Conservation (phyloP, 2,329 filamentous ascomycete species). For the Canariomyces notabilis region DNA sequence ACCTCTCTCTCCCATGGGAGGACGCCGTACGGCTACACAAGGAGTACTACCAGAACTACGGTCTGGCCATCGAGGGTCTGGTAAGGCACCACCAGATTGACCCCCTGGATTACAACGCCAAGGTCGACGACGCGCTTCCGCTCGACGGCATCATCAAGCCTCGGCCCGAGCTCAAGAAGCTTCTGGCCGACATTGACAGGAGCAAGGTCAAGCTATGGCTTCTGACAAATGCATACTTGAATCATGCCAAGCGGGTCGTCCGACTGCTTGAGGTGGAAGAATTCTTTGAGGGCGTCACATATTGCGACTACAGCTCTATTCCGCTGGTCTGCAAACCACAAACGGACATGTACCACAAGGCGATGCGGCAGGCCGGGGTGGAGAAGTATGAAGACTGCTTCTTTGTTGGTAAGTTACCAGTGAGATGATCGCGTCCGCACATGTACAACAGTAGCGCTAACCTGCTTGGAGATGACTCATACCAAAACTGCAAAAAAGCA, state of each 20-base stretch:
- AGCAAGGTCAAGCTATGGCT: constrained; percentile 86
- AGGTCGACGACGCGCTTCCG: constrained; percentile 92
- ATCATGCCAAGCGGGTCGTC: constrained; percentile 77
- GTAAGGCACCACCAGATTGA: constrained; percentile 94
- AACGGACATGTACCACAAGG: constrained; percentile 77
- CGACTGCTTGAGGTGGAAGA: constrained; percentile 77
- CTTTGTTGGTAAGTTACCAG: constrained; percentile 72
- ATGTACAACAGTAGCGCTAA: neutral
- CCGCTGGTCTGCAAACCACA: constrained; percentile 85
- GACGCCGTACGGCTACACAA: constrained; percentile 83
- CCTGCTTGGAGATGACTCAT: constrained; percentile 67
- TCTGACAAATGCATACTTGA: constrained; percentile 93
- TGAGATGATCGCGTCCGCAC: too few relatives aligned
- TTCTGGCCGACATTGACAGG: constrained; percentile 78
- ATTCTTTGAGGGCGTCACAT: constrained; percentile 91
- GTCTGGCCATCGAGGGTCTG: constrained; percentile 92
- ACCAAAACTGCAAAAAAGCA: constrained; percentile 72
- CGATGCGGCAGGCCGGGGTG: constrained; percentile 77
- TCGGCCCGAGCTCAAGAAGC: constrained; percentile 64
- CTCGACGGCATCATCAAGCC: constrained; percentile 80
- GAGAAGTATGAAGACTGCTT: constrained; percentile 68
- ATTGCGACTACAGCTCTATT: constrained; percentile 74
- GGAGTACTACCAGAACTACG: constrained; percentile 94
- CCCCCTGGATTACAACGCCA: constrained; percentile 85
- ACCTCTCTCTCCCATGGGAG: constrained; percentile 66